A percentile compares a stretch with the other conserved stretches of the same genome.
These are phyloP conservation scores for Hyphopichia fennica DNA, from an alignment of 1,139 yeast genomes.

Conservation along the genomic window DNA sequence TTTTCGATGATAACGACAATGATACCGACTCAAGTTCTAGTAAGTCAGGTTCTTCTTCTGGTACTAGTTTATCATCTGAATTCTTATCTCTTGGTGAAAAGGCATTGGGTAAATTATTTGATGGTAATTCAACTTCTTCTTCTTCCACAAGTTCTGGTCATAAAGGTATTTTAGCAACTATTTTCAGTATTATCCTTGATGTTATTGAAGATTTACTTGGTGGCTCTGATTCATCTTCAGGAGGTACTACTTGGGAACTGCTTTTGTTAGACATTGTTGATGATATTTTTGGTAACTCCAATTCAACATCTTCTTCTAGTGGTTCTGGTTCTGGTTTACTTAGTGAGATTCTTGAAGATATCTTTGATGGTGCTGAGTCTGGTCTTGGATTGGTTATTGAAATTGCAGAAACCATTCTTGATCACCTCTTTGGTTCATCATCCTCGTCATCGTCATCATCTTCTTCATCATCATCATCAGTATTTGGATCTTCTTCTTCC, in stretches of 20 bases:
- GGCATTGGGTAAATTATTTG: conserved; percentile 9
- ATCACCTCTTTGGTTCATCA: conserved; percentile 17
- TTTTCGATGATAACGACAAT: not conserved
- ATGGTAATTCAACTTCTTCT: not conserved
- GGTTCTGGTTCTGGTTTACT: conserved; percentile 12
- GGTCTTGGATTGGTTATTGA: conserved; percentile 7
- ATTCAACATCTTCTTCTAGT: conserved; percentile 8
- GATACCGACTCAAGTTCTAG: conserved; percentile 8
- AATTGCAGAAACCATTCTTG: conserved; percentile 9
- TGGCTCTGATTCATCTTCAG: conserved; percentile 8
- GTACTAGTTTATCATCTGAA: conserved; percentile 20
- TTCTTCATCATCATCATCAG: conserved; percentile 7
- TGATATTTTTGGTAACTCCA: conserved; percentile 8
- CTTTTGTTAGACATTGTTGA: conserved; percentile 4
- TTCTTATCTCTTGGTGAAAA: conserved; percentile 13
- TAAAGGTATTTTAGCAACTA: conserved; percentile 9
- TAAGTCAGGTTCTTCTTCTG: conserved; percentile 7
- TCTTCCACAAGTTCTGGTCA: conserved; percentile 5
- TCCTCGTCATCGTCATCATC: conserved; percentile 8
- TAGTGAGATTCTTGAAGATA: conserved; percentile 8
- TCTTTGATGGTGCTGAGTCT: conserved; percentile 10
- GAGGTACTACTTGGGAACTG: conserved; percentile 4
- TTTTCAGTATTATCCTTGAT: not conserved
- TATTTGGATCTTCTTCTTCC: conserved; percentile 8
- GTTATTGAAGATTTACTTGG: conserved; percentile 3